Evolutionary conservation across 2,329 filamentous ascomycete species (phyloP).

Genomic region (Fusarium sacchari): DNA sequence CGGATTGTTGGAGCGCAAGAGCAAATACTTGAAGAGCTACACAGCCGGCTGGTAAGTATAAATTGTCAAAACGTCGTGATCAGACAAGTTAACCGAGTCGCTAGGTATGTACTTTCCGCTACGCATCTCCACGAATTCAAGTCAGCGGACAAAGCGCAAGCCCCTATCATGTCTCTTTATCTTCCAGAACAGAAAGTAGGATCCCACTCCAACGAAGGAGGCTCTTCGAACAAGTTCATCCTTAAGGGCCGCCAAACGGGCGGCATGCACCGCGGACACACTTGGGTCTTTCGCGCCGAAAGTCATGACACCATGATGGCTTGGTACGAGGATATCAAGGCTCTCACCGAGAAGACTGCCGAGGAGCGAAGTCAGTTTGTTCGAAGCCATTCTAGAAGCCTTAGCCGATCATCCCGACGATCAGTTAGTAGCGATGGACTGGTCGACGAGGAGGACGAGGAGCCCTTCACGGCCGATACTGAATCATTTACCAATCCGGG

Average conservation of each 20-base stretch:
- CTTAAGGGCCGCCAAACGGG: constrained; percentile 96
- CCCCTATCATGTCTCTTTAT: constrained; percentile 95
- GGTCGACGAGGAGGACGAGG: constrained; percentile 77
- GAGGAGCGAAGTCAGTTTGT: constrained; percentile 91
- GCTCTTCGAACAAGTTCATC: constrained; percentile 96
- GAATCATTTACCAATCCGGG: constrained; percentile 57
- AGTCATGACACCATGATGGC: constrained; percentile 95
- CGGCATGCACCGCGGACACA: constrained; percentile 84
- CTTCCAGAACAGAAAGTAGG: constrained; percentile 95
- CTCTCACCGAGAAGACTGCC: constrained; percentile 85
- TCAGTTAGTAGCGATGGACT: constrained; percentile 80
- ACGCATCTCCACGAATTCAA: constrained; percentile 99
- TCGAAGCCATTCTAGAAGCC: constrained; percentile 79
- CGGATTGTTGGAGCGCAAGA: constrained; percentile 94
- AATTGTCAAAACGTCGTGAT: not conserved
- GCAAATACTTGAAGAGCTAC: constrained; percentile 98
- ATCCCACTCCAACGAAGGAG: constrained; percentile 83
- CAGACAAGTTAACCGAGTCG: constrained; percentile 7
- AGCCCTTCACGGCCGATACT: constrained; percentile 67
- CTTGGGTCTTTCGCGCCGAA: constrained; percentile 77
- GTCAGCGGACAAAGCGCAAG: constrained; percentile 91
- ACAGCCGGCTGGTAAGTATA: constrained; percentile 85
- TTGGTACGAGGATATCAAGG: constrained; percentile 94
- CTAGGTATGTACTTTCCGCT: constrained; percentile 92
- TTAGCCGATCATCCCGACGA: constrained; percentile 72